phyloP scores from a whole-genome alignment of 208 protist species.

The Herpetomonas tarakana region DNA sequence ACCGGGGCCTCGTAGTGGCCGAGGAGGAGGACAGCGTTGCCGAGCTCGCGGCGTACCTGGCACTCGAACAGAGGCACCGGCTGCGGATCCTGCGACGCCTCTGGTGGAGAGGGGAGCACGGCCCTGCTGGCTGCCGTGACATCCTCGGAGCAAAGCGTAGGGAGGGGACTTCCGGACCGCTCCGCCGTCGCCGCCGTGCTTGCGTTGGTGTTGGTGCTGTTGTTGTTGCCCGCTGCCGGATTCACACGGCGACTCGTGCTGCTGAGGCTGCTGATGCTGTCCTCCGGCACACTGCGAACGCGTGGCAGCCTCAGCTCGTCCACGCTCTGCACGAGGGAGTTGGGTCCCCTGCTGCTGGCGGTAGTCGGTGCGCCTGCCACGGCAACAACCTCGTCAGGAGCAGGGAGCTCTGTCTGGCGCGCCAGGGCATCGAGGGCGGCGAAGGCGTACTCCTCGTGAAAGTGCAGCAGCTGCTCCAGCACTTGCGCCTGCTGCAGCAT shows the following conservation, averaged over 20 bases:
- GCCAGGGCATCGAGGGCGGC: conserved; percentile 24
- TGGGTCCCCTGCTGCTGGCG: not conserved
- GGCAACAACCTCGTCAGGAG: not conserved
- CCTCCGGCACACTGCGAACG: not conserved
- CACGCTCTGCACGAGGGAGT: not conserved
- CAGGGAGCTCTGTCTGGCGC: conserved; percentile 8
- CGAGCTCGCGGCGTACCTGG: conserved; percentile 45
- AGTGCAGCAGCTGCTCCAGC: conserved; percentile 33
- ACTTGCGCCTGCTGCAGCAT: conserved; percentile 40
- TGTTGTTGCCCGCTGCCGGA: not conserved
- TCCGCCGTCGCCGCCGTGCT: not conserved
- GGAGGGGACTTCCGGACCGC: not conserved
- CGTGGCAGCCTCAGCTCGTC: not conserved
- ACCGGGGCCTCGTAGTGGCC: conserved; percentile 29
- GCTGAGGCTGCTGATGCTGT: not conserved
- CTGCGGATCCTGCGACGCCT: not conserved
- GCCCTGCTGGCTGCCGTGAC: not conserved
- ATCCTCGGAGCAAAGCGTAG: not conserved
- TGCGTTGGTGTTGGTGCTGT: not conserved
- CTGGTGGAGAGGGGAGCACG: not conserved
- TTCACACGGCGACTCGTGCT: not conserved
- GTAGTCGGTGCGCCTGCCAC: not conserved
- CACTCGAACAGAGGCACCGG: conserved; percentile 16
- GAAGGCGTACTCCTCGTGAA: conserved; percentile 56
- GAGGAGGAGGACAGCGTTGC: conserved; percentile 44